Evolutionary conservation across 441 rosid species (phyloP).

Genomic region (Isatis lusitanica): DNA sequence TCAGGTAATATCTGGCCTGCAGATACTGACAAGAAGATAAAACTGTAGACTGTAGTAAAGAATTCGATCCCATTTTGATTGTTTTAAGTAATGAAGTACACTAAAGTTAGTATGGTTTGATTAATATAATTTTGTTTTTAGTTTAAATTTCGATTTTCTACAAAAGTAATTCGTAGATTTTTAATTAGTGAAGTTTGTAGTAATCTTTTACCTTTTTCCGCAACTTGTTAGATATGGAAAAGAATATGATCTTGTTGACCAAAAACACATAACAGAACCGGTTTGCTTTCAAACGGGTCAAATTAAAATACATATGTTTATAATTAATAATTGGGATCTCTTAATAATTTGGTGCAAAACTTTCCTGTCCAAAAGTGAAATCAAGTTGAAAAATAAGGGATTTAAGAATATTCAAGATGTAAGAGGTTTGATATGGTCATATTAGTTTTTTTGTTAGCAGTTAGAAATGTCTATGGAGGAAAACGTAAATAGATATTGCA

Average conservation of each 20-base stretch:
- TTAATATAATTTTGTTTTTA: neutral
- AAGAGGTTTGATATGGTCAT: slow-evolving; percentile 20
- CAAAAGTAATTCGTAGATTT: too few species aligned
- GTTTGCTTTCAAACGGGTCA: neutral
- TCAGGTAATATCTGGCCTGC: neutral
- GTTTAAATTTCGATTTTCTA: neutral
- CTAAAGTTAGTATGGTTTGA: neutral
- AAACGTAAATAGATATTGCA: slow-evolving; percentile 20
- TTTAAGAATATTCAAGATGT: neutral
- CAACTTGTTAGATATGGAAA: neutral
- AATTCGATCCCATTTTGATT: neutral
- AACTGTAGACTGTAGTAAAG: neutral
- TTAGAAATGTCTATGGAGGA: neutral
- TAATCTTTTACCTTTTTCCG: neutral
- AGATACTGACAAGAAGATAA: neutral
- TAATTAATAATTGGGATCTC: too few species aligned
- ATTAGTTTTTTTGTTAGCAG: neutral
- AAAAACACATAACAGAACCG: neutral
- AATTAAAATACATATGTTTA: neutral
- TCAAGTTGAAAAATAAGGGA: neutral
- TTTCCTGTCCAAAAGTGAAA: neutral
- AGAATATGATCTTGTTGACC: slow-evolving; percentile 4
- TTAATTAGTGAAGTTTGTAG: neutral
- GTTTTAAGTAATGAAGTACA: neutral
- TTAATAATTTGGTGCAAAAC: neutral